These are phyloP conservation scores for Polytrichum formosum DNA, from an alignment of 225 moss, liverwort and hornwort genomes.

Conservation along the genomic window DNA sequence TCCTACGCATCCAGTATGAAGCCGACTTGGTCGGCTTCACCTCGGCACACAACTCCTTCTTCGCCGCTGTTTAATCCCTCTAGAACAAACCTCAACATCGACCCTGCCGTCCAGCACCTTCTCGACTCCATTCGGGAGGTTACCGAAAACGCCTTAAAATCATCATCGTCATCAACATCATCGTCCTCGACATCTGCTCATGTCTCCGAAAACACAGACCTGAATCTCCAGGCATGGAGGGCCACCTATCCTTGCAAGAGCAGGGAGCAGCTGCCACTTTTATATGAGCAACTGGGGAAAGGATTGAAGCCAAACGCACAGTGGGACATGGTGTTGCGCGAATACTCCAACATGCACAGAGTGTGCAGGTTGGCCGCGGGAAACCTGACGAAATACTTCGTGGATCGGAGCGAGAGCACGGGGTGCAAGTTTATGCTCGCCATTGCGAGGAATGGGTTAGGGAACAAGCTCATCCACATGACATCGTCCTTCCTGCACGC, in stretches of 20 bases:
- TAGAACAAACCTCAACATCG: neutral
- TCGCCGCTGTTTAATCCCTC: neutral
- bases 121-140: neutral
- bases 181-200: too few relatives aligned
- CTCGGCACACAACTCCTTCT: too few relatives aligned
- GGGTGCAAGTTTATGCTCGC: conserved; percentile 51
- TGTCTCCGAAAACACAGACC: neutral
- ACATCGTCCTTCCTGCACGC: conserved; percentile 43
- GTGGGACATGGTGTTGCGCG: conserved; percentile 39
- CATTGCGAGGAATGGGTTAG: conserved; percentile 32
- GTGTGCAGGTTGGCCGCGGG: conserved; percentile 30
- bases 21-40: too few relatives aligned
- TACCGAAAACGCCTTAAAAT: neutral
- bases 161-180: neutral
- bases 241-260: neutral
- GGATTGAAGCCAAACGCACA: conserved; percentile 16
- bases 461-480: conserved; percentile 43
- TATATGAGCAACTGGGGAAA: neutral
- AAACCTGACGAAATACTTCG: conserved; percentile 28
- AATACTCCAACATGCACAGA: conserved; percentile 49
- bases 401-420: conserved; percentile 6
- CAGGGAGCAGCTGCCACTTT: neutral
- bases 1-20: too few relatives aligned
- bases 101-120: neutral
- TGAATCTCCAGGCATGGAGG: neutral